Percentiles rank a stretch among this genome's conserved stretches.
These are phyloP conservation scores for Moringa oleifera DNA, from an alignment of 345 rosid species.

Conservation along the genomic window DNA sequence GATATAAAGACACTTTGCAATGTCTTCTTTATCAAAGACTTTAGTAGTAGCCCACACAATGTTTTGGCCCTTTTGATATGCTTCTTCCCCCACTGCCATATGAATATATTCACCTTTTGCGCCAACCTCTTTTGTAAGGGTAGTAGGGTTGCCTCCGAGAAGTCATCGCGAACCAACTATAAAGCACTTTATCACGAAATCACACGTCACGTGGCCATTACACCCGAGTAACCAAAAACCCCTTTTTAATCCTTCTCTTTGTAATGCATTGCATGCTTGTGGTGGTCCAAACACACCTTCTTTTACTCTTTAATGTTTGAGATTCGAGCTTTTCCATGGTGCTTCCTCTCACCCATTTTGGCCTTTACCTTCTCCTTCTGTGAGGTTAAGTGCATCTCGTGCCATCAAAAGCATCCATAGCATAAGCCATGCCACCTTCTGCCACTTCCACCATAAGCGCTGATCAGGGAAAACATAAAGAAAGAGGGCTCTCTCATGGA, in stretches of 20 bases:
- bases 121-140: background rate
- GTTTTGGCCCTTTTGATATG: constrained; percentile 11
- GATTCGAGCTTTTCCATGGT: constrained; percentile 22
- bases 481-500: constrained; percentile 1
- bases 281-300: constrained; percentile 11
- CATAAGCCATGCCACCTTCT: constrained; percentile 13
- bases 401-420: constrained; percentile 13
- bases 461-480: background rate
- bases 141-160: constrained; percentile 11
- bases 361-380: background rate
- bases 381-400: background rate
- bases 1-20: constrained; percentile 4
- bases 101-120: constrained; percentile 4
- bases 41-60: constrained; percentile 6
- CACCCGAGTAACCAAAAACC: constrained; percentile 11
- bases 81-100: constrained; percentile 1
- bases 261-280: background rate
- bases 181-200: constrained; percentile 12
- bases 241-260: background rate
- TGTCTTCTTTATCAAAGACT: constrained; percentile 8
- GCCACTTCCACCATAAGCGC: constrained; percentile 14
- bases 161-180: constrained; percentile 8
- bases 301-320: constrained; percentile 12
- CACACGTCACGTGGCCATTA: constrained; percentile 17
- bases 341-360: constrained; percentile 6